Evolutionary conservation across 2,329 filamentous ascomycete species (phyloP).

Genomic region (Seiridium cupressi): DNA sequence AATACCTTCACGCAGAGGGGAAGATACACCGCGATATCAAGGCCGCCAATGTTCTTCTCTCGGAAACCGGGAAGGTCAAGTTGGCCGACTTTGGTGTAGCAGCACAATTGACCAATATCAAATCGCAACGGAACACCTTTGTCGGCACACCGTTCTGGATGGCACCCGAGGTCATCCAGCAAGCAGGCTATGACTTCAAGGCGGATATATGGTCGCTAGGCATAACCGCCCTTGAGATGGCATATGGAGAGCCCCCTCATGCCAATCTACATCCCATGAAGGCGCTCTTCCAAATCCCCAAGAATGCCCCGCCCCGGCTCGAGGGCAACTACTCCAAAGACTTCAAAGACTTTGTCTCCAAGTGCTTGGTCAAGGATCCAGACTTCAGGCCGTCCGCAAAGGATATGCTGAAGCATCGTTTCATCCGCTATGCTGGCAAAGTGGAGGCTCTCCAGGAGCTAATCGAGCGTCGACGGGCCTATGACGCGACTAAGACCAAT

Average conservation of each 20-base stretch:
- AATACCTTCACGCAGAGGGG: conserved; percentile 89
- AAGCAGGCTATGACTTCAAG: conserved; percentile 80
- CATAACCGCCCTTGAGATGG: conserved; percentile 88
- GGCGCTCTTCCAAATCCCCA: conserved; percentile 86
- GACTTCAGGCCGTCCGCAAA: conserved; percentile 81
- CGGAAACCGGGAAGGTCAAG: conserved; percentile 86
- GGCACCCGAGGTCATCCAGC: conserved; percentile 92
- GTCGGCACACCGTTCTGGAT: conserved; percentile 98
- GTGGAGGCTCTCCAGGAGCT: conserved; percentile 85
- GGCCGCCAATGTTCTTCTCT: conserved; percentile 93
- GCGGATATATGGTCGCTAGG: conserved; percentile 92
- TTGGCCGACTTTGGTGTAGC: conserved; percentile 96
- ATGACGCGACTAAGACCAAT: conserved; percentile 70
- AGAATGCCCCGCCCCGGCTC: conserved; percentile 78
- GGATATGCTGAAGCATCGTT: conserved; percentile 83
- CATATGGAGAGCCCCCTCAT: conserved; percentile 84
- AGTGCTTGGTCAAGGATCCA: conserved; percentile 90
- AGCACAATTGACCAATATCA: conserved; percentile 94
- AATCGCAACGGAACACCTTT: conserved; percentile 95
- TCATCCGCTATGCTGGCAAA: conserved; percentile 83
- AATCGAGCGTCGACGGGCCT: conserved; percentile 78
- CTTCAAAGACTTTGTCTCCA: conserved; percentile 90
- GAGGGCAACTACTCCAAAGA: conserved; percentile 85
- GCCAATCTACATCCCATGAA: conserved; percentile 90
- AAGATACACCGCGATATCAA: conserved; percentile 98